These are phyloP conservation scores for Cyberlindnera amylophila DNA, from an alignment of 805 yeast genomes.

Conservation along the genomic window DNA sequence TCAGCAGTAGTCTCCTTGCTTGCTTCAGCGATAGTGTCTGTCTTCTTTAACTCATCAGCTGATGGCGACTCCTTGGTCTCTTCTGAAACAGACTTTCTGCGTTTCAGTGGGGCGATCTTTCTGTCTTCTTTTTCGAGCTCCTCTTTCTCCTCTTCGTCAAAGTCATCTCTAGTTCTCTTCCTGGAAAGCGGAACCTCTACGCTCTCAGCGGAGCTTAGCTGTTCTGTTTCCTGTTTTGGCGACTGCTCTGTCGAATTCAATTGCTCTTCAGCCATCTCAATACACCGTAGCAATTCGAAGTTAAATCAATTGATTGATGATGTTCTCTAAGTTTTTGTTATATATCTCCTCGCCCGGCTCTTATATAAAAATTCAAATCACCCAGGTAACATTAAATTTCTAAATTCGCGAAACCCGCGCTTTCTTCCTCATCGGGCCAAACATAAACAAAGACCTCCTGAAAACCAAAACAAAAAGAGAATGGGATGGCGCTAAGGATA, in stretches of 20 bases:
- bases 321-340: too few relatives aligned
- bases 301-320: too few relatives aligned
- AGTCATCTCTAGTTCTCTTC: slow-evolving; percentile 29
- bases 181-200: slow-evolving; percentile 14
- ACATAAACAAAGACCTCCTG: slow-evolving; percentile 11
- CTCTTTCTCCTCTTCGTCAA: slow-evolving; percentile 21
- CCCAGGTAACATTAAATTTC: too few relatives aligned
- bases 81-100: slow-evolving; percentile 14
- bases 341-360: too few relatives aligned
- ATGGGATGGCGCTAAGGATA: not conserved
- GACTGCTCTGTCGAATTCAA: not conserved
- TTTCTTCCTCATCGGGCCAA: slow-evolving; percentile 9
- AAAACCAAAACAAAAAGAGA: slow-evolving; percentile 2
- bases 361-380: too few relatives aligned
- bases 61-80: slow-evolving; percentile 5
- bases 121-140: slow-evolving; percentile 14
- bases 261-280: not conserved
- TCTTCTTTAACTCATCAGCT: slow-evolving; percentile 2
- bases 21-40: slow-evolving; percentile 6
- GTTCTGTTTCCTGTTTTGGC: not conserved
- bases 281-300: too few relatives aligned
- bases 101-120: slow-evolving; percentile 22
- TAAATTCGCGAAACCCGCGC: slow-evolving; percentile 1
- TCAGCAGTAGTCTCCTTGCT: slow-evolving; percentile 15
- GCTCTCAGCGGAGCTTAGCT: not conserved